phyloP scores from a whole-genome alignment of 805 yeast species.

The Yarrowia sp. region DNA sequence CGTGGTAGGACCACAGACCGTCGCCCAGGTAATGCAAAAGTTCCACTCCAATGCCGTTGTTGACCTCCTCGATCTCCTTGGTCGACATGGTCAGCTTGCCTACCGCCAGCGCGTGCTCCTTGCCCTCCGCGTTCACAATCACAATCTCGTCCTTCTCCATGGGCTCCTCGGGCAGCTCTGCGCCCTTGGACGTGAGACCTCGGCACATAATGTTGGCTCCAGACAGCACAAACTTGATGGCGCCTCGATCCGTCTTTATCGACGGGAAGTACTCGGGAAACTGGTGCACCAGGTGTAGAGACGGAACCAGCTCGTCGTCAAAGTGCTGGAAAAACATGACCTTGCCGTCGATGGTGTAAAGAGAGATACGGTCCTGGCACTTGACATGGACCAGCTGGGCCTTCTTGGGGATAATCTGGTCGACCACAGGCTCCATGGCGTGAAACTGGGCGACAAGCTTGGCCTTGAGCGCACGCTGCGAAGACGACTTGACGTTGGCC shows the following conservation, averaged over 20 bases:
- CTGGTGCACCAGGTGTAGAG: conserved; percentile 47
- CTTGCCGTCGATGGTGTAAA: conserved; percentile 70
- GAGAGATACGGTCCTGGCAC: conserved; percentile 84
- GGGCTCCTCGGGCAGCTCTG: conserved; percentile 71
- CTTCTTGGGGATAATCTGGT: conserved; percentile 83
- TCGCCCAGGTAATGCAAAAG: conserved; percentile 82
- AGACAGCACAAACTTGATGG: conserved; percentile 89
- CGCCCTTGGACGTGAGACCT: conserved; percentile 83
- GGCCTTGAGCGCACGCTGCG: conserved; percentile 81
- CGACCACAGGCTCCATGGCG: conserved; percentile 69
- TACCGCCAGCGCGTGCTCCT: conserved; percentile 83
- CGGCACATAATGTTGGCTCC: conserved; percentile 99
- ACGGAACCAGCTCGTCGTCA: conserved; percentile 72
- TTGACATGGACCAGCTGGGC: conserved; percentile 75
- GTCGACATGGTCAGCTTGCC: conserved; percentile 88
- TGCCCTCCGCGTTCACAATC: conserved; percentile 86
- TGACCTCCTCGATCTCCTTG: conserved; percentile 75
- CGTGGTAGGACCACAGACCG: conserved; percentile 50
- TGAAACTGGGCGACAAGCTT: conserved; percentile 74
- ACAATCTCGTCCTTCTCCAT: conserved; percentile 69
- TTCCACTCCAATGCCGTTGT: conserved; percentile 89
- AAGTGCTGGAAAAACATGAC: conserved; percentile 79
- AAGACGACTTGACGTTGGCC: conserved; percentile 88
- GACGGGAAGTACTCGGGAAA: conserved; percentile 78
- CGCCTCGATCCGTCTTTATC: conserved; percentile 92